Conservation (phyloP, 2,329 filamentous ascomycete species). For the Trichoderma sp. region DNA sequence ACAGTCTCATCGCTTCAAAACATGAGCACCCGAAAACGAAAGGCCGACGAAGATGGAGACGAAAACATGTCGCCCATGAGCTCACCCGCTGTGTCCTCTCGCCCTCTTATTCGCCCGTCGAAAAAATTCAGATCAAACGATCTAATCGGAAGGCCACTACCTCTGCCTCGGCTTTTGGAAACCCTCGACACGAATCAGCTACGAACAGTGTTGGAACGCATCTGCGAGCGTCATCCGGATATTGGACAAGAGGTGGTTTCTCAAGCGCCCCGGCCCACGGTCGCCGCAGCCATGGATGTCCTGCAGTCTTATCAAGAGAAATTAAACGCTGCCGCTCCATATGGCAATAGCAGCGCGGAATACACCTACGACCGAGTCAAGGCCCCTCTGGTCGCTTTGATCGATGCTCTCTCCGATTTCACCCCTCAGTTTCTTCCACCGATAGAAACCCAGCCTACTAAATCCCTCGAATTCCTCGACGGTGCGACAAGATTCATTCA, state of each 20-base stretch:
- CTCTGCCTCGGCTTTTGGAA: conserved; percentile 76
- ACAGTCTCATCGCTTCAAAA: conserved; percentile 48
- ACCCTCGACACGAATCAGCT: conserved; percentile 85
- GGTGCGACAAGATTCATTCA: conserved; percentile 89
- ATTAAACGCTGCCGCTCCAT: conserved; percentile 78
- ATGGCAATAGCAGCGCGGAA: conserved; percentile 80
- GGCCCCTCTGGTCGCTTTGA: conserved; percentile 72
- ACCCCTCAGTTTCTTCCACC: conserved; percentile 94
- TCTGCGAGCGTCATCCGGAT: conserved; percentile 85
- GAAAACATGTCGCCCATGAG: conserved; percentile 87
- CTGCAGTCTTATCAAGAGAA: conserved; percentile 77
- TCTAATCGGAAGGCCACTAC: conserved; percentile 55
- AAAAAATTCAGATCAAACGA: conserved; percentile 67
- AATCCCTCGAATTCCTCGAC: conserved; percentile 84
- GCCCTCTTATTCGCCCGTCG: conserved; percentile 63
- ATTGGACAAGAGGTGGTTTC: conserved; percentile 81
- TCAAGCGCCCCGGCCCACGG: conserved; percentile 82
- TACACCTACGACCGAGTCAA: conserved; percentile 94
- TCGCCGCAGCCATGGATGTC: conserved; percentile 75
- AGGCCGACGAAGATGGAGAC: conserved; percentile 75
- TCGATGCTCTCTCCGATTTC: conserved; percentile 90
- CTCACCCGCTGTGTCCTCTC: conserved; percentile 72
- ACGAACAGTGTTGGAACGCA: conserved; percentile 79
- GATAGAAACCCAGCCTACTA: conserved; percentile 77
- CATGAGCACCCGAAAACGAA: conserved; percentile 71